Evolutionary conservation across 352 stramenopile species (phyloP), one percentile per base, ranked within the genome.

Genomic region (Detonula confervacea): DNA sequence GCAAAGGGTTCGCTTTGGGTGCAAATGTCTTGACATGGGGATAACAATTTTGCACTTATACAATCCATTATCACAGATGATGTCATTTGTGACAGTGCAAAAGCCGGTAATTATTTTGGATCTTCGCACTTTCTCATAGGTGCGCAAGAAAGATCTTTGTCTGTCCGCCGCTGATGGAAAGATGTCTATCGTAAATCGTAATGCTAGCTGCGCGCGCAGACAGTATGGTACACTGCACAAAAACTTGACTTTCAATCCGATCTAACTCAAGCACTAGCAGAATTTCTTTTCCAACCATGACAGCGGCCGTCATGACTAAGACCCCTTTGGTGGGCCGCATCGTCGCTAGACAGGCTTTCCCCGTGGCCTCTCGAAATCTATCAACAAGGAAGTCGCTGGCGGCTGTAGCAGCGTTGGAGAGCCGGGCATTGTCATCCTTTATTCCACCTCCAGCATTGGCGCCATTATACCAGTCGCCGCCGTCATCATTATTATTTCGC

Each of bases 381-480:
- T 60, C 51, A 16, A 60, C 39, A 49, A 49, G 12, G 18, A 5
- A n/a, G 18, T 49, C 39, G 16, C 29, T 60, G 51, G 9, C 51
- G 51, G 9, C 51, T 60, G 4, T n/a, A 60, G n/a, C n/a, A n/a
- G n/a, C n/a, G n/a, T 16, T 30, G 16, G 29, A 60, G 29, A 60
- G 14, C 24, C n/a, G n/a, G n/a, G n/a, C n/a, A n/a, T n/a, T n/a
- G n/a, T 63, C 42, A 5, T 22, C 12, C 18, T 20, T 7, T 1
- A n/a, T 16, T 60, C 9, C 39, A 20, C 39, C 18, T 16, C 39
- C 39, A 49, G 5, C 33, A 42, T 12, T 5, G 11, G 39, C 60
- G 7, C n/a, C n/a, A n/a, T n/a, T n/a, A n/a, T 49, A 16, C 42
- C 30, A 27, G 25, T 39, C 29, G 20, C 52, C 57, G 27, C 30